Evolutionary conservation across 495 filamentous ascomycete species (phyloP), one percentile per base, ranked within the genome.

Genomic region (Lineolata rhizophorae): DNA sequence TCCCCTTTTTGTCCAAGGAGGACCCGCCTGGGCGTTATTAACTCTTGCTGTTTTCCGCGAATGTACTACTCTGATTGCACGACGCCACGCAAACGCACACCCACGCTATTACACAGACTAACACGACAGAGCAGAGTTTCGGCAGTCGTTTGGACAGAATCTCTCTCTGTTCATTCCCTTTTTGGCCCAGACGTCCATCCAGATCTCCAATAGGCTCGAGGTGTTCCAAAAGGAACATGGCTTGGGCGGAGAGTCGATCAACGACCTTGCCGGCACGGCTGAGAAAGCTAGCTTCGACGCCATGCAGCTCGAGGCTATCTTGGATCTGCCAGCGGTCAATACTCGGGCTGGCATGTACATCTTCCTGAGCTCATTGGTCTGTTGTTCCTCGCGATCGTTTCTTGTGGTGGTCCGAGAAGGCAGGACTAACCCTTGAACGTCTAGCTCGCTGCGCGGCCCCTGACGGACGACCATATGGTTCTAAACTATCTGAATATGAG

Each of bases 261-360:
- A 60, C 44, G 50, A 54, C 11, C 57, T 58, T 43, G 35, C 58
- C 3, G 33, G 20, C 18, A 36, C 35, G 10, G 35, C 38, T 27
- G 32, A 27, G 9, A 31, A 45, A 10, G 43, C 35, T 31, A 46
- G 37, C 27, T 46, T 38, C 18, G 40, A 37, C 5, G 33, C 38
- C 8, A 30, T 44, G 17, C 47, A 47, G 20, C 34, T 56, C 10
- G 34, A 49, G 9, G 38, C 47, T 44, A 46, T 87, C 1, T 57
- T 70, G 17, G 74, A 83, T 40, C 51, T 74, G 3, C 72, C 76
- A 1, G 54, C 61, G 4, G 54, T 76, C 8, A 76, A 81, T 48
- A 75, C 82, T n/a, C 65, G 84, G 56, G 84, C 82, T 31, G 81
- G 80, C 28, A 57, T 95, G 40, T 95, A 84, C 50, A 61, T 94